These are phyloP conservation scores for Eucalyptus tenuipes DNA, from an alignment of 345 rosid genomes.

Conservation along the genomic window DNA sequence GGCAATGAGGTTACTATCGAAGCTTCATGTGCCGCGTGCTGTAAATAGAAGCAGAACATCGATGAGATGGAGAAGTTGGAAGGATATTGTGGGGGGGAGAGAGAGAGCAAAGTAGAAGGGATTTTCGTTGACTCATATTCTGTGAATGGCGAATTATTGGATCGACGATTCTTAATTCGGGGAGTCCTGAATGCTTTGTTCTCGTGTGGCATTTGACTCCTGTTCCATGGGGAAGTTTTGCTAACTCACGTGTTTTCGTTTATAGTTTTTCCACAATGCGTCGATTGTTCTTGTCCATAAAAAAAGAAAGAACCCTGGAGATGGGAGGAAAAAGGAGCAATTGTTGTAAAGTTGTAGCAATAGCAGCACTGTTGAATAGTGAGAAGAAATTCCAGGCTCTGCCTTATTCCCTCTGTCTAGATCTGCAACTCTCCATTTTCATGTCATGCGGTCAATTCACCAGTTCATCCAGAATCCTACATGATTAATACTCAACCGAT, in stretches of 20 bases:
- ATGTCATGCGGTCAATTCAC: background rate
- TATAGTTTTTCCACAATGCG: background rate
- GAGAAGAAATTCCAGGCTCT: background rate
- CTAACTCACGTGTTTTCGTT: background rate
- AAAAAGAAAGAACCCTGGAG: background rate
- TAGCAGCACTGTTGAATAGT: background rate
- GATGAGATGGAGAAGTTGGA: background rate
- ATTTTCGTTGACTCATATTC: background rate
- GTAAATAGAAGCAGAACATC: background rate
- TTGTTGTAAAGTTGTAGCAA: background rate
- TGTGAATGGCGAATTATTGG: background rate
- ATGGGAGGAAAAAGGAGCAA: background rate
- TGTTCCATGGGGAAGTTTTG: background rate
- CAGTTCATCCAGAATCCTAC: background rate
- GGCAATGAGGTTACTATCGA: background rate
- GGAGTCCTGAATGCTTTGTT: background rate
- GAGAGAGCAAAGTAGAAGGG: background rate
- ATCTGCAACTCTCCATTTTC: background rate
- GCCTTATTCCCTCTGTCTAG: background rate
- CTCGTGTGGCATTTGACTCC: background rate
- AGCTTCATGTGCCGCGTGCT: background rate
- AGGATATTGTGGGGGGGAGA: background rate
- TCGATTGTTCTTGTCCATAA: background rate
- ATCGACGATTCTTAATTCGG: background rate
- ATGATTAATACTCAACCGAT: background rate